Evolutionary conservation across 331 rosid genomes (phyloP), one percentile per base, ranked within the genome.

Genomic region (Prunus yedoensis): DNA sequence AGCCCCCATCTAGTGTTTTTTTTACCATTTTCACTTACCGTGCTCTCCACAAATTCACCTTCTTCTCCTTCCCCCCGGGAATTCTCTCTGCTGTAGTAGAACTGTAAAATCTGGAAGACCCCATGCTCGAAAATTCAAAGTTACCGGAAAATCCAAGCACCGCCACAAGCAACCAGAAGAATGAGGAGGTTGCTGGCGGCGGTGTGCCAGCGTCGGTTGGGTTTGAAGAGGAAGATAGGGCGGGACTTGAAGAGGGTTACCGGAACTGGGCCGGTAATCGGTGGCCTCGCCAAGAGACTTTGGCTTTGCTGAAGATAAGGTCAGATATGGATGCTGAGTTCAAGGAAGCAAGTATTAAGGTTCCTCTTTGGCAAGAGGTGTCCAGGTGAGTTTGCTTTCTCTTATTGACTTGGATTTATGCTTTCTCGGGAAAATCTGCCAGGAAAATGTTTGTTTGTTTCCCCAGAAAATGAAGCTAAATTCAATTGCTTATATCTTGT

Each of bases 321-420:
- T 86, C 92, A 2, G 89, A 82, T 7, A 92, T 92, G 97, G 97
- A 88, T 62, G 73, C 68, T 50, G 88, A 80, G 45, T 92, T 92
- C 80, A 85, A 82, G 52, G 92, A 86, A 14, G 73, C 85, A 9
- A 84, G 25, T 82, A 74, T 85, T 66, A 92, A 90, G 87, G 89
- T 88, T 67, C 96, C 94, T 83, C 94, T 92, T 0, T 92, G 97
- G 97, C 92, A 90, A 74, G 88, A 87, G 38, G 88, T 92, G 57
- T 90, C 97, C 50, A 88, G 94, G 97, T 92, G 43, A 35, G 41
- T 35, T 76, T 76, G 65, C 49, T 71, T 0, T 18, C 13, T 71
- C 12, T 71, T 28, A 45, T 60, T 62, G 46, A 65, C 79, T 77
- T 30, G 46, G 35, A 23, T 75, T 20, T 12, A 38, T 20, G 50